A percentile compares a stretch with the other conserved stretches of the same genome.
phyloP scores from a whole-genome alignment of 1,284 basidiomycete species.

The Cutaneotrichosporon cavernicola region DNA sequence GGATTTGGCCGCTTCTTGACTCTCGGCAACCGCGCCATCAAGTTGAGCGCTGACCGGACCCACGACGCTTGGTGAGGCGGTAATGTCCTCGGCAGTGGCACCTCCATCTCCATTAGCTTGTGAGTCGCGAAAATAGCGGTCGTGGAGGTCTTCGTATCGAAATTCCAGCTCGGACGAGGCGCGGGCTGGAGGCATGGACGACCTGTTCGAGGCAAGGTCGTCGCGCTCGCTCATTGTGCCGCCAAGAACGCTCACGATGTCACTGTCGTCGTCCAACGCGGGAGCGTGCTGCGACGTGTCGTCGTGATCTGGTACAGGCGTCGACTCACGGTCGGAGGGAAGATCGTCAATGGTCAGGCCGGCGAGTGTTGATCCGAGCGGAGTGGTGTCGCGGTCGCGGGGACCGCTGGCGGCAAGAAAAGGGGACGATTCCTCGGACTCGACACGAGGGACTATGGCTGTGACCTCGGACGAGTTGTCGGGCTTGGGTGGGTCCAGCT shows the following conservation, averaged over 20 bases:
- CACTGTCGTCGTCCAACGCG: conserved; percentile 23
- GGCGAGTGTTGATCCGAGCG: neutral
- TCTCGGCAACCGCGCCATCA: conserved; percentile 7
- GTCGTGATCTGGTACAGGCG: conserved; percentile 1
- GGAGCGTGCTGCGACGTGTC: conserved; percentile 7
- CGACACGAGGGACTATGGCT: neutral
- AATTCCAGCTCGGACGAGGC: conserved; percentile 27
- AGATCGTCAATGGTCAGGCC: neutral
- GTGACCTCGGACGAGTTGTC: conserved; percentile 6
- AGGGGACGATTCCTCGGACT: neutral
- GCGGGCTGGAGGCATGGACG: conserved; percentile 22
- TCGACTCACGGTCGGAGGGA: conserved; percentile 7
- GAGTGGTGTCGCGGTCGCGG: conserved; percentile 6
- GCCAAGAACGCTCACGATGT: conserved; percentile 22
- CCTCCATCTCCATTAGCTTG: conserved; percentile 6
- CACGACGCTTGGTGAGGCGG: neutral
- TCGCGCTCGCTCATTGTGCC: conserved; percentile 12
- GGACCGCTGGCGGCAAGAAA: neutral
- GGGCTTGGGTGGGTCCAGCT: conserved; percentile 4
- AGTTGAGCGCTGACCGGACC: neutral
- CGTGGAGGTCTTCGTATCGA: conserved; percentile 25
- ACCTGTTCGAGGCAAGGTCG: conserved; percentile 18
- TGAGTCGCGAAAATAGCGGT: conserved; percentile 22
- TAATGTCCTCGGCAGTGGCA: conserved; percentile 4
- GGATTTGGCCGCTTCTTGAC: conserved; percentile 4